Evolutionary conservation across 345 rosid genomes (phyloP).

Genomic region (Eucalyptus cloeziana): DNA sequence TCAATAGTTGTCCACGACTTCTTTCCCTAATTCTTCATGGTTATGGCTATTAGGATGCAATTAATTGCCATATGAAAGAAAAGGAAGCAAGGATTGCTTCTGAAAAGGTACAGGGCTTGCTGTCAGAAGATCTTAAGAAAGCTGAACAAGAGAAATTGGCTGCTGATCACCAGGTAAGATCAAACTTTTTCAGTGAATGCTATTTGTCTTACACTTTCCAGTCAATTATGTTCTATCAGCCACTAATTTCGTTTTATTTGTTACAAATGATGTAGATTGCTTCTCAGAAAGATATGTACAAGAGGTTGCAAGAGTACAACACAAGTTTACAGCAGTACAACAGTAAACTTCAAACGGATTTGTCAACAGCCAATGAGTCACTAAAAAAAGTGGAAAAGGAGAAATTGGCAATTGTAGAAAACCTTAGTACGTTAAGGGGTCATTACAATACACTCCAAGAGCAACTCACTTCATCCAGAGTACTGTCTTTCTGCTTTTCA

Average conservation of each 20-base stretch:
- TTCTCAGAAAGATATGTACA: conserved; percentile 64
- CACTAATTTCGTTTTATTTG: neutral
- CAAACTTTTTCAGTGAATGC: neutral
- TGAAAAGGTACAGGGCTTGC: conserved; percentile 52
- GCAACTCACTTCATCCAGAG: conserved; percentile 59
- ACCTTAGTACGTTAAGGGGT: conserved; percentile 71
- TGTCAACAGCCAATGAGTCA: conserved; percentile 43
- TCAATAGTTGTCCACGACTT: neutral
- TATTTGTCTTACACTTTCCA: neutral
- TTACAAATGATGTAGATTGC: conserved; percentile 24
- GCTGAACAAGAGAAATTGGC: conserved; percentile 50
- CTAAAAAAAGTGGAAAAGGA: conserved; percentile 65
- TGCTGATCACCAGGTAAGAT: conserved; percentile 58
- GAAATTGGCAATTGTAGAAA: conserved; percentile 68
- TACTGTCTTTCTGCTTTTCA: conserved; percentile 11
- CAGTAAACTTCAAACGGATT: conserved; percentile 58
- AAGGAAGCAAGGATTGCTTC: conserved; percentile 45
- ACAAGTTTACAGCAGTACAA: conserved; percentile 75
- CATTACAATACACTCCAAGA: conserved; percentile 78
- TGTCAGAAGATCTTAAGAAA: conserved; percentile 54
- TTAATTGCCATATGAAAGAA: conserved; percentile 47
- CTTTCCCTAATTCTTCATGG: neutral
- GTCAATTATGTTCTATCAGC: neutral
- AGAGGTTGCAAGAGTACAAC: conserved; percentile 76
- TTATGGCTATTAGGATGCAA: conserved; percentile 43